Evolutionary conservation across 163 green algal genomes (phyloP).

Genomic region (Volvox carteri): DNA sequence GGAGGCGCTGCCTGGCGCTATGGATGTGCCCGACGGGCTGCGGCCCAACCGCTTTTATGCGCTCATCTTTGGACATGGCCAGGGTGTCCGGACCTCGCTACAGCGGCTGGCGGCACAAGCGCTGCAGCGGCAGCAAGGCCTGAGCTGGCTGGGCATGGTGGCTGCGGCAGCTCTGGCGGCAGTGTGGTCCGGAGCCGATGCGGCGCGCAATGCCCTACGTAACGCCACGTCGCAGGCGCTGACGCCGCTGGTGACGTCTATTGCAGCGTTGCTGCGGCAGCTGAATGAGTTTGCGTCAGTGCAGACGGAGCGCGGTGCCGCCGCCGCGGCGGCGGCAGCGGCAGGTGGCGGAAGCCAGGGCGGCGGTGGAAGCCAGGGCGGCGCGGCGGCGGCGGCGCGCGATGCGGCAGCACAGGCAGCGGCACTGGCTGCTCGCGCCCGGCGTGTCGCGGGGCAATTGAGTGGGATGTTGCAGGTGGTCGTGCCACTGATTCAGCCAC

Average conservation of each 20-base stretch:
- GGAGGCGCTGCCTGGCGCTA: neutral
- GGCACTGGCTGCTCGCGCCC: constrained; percentile 6
- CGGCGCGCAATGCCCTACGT: neutral
- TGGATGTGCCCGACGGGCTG: constrained; percentile 34
- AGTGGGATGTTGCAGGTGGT: neutral
- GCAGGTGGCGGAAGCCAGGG: neutral
- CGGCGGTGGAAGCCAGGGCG: neutral
- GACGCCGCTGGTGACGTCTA: neutral
- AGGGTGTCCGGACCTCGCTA: neutral
- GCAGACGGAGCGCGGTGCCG: neutral
- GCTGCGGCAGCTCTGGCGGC: neutral
- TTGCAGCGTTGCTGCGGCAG: neutral
- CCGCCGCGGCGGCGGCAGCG: neutral
- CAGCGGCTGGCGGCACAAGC: neutral
- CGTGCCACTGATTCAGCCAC: neutral
- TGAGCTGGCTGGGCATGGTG: constrained; percentile 31
- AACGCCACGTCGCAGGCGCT: neutral
- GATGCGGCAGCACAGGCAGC: neutral
- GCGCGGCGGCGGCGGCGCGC: constrained; percentile 2
- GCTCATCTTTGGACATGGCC: neutral
- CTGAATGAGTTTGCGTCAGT: constrained; percentile 2
- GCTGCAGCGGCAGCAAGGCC: neutral
- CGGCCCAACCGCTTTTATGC: neutral
- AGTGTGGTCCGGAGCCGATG: neutral
- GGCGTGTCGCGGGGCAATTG: neutral